Evolutionary conservation across 305 asterid genomes (phyloP).

Genomic region (Fraxinus paxiana): DNA sequence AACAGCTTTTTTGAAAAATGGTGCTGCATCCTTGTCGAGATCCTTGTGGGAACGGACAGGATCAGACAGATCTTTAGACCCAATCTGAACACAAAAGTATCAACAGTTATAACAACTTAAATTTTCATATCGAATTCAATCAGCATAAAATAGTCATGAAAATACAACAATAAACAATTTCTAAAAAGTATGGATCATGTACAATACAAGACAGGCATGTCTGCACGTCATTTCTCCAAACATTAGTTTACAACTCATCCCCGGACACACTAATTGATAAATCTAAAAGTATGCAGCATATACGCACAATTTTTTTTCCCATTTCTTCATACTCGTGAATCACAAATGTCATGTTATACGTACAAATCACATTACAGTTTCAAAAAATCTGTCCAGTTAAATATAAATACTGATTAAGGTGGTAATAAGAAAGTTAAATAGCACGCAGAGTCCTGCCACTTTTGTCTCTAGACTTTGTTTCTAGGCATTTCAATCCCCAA

Average conservation of each 20-base stretch:
- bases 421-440: not conserved
- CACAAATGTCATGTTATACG: not conserved
- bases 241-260: not conserved
- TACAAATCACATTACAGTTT: not conserved
- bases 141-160: constrained; percentile 16
- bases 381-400: not conserved
- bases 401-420: not conserved
- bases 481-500: not conserved
- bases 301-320: not conserved
- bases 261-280: not conserved
- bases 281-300: not conserved
- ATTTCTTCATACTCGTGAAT: not conserved
- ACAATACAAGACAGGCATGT: not conserved
- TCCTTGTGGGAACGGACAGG: constrained; percentile 97
- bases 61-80: constrained; percentile 87
- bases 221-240: not conserved
- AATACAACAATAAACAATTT: not conserved
- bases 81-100: constrained; percentile 57
- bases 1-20: constrained; percentile 75
- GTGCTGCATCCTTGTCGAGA: constrained; percentile 95
- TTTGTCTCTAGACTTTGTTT: not conserved
- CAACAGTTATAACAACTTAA: constrained; percentile 17
- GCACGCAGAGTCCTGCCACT: not conserved
- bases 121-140: constrained; percentile 6
- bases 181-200: not conserved